Evolutionary conservation across 2,329 filamentous ascomycete species (phyloP).

Genomic region (Zasmidium angulare): DNA sequence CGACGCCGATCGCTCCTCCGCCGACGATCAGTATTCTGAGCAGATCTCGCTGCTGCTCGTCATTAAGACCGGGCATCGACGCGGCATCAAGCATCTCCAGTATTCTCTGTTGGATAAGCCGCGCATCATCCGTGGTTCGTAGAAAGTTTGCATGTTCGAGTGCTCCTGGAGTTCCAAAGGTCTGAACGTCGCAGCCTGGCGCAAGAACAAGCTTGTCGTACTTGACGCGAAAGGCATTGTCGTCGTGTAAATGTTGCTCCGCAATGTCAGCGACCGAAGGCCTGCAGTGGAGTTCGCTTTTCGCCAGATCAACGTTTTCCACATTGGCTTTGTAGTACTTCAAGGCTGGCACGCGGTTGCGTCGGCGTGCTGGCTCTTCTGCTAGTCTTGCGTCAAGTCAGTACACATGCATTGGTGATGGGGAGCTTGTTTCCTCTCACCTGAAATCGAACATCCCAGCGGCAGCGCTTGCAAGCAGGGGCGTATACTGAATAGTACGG

Average conservation of each 20-base stretch:
- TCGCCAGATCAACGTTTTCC: slow-evolving; percentile 39
- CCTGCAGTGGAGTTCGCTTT: slow-evolving; percentile 37
- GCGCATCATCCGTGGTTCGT: slow-evolving; percentile 38
- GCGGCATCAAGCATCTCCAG: slow-evolving; percentile 41
- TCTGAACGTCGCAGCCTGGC: slow-evolving; percentile 44
- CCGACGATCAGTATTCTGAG: slow-evolving; percentile 44
- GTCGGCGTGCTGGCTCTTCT: slow-evolving; percentile 45
- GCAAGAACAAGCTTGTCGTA: slow-evolving; percentile 46
- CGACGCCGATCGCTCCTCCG: slow-evolving; percentile 45
- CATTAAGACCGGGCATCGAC: slow-evolving; percentile 31
- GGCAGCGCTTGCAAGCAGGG: slow-evolving; percentile 47
- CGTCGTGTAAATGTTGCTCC: slow-evolving; percentile 25
- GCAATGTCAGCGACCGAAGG: slow-evolving; percentile 35
- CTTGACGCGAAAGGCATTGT: slow-evolving; percentile 37
- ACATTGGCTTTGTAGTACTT: slow-evolving; percentile 42
- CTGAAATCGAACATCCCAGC: slow-evolving; percentile 43
- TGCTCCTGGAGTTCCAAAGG: slow-evolving; percentile 43
- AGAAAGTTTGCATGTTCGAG: slow-evolving; percentile 41
- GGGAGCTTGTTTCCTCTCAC: slow-evolving; percentile 44
- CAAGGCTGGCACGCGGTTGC: slow-evolving; percentile 25
- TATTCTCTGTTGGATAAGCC: slow-evolving; percentile 36
- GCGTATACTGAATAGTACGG: slow-evolving; percentile 46
- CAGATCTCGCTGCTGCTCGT: slow-evolving; percentile 34
- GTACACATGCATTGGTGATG: slow-evolving; percentile 59
- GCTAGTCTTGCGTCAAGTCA: slow-evolving; percentile 41